Percentiles rank a stretch among this genome's conserved stretches.
phyloP scores from a whole-genome alignment of 345 rosid species.

The Zanthoxylum bungeanum region DNA sequence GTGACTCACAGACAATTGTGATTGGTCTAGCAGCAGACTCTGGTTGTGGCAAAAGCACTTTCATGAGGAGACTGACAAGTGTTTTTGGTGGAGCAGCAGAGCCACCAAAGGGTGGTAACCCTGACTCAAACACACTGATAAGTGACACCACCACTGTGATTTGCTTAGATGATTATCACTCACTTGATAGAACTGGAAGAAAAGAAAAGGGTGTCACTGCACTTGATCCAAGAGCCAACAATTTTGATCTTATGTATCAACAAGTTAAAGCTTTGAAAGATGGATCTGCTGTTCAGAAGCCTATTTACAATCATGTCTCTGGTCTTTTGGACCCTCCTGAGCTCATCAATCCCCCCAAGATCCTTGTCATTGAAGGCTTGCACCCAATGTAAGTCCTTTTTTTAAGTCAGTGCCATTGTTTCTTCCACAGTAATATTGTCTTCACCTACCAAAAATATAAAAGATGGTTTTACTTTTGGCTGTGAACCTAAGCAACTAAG shows the following conservation, averaged over 20 bases:
- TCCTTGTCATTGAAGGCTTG: conserved; percentile 95
- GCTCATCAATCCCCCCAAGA: conserved; percentile 89
- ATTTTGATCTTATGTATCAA: conserved; percentile 95
- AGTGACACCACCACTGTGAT: conserved; percentile 91
- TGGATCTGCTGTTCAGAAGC: conserved; percentile 79
- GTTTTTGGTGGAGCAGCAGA: conserved; percentile 95
- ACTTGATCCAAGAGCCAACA: conserved; percentile 83
- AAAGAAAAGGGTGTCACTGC: conserved; percentile 94
- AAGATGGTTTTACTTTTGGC: neutral
- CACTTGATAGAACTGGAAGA: conserved; percentile 81
- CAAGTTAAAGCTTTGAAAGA: conserved; percentile 87
- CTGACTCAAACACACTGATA: conserved; percentile 92
- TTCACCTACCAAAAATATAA: no score
- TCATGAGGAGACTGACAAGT: conserved; percentile 87
- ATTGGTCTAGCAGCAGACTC: conserved; percentile 96
- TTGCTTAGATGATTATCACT: conserved; percentile 91
- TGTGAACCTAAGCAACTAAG: neutral
- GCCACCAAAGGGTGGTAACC: conserved; percentile 95
- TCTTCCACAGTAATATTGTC: no score
- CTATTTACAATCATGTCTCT: conserved; percentile 89
- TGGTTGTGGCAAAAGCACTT: conserved; percentile 92
- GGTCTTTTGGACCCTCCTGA: conserved; percentile 95
- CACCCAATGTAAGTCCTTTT: conserved; percentile 86
- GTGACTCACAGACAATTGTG: conserved; percentile 58
- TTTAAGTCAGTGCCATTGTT: neutral